A percentile compares a stretch with the other conserved stretches of the same genome.
phyloP scores from a whole-genome alignment of 768 basidiomycete species.

The Pisolithus orientalis region DNA sequence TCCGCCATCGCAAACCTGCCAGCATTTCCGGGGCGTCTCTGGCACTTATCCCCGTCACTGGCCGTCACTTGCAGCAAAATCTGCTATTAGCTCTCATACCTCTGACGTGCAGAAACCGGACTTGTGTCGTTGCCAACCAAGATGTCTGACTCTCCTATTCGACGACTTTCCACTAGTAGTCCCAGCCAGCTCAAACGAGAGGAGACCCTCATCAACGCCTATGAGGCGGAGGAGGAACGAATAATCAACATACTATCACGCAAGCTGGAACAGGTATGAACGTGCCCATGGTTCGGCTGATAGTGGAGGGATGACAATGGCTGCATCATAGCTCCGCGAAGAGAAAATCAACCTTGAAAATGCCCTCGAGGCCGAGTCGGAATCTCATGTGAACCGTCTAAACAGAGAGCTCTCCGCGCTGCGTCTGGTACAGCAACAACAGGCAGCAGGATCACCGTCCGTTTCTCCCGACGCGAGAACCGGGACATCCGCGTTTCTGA shows the following conservation, averaged over 20 bases:
- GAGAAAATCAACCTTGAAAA: conserved; percentile 85
- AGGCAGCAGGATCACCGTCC: conserved; percentile 26
- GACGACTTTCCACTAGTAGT: conserved; percentile 50
- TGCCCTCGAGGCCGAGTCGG: conserved; percentile 77
- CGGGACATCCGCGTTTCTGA: conserved; percentile 4
- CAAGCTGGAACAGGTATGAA: conserved; percentile 71
- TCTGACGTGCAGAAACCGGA: background rate
- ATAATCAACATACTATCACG: conserved; percentile 79
- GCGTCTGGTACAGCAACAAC: conserved; percentile 52
- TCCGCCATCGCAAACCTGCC: background rate
- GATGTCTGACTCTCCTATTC: conserved; percentile 44
- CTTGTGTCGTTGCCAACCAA: background rate
- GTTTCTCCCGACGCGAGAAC: conserved; percentile 22
- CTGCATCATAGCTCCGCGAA: conserved; percentile 55
- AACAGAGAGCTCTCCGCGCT: conserved; percentile 64
- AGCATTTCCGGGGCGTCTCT: background rate
- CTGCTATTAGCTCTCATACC: background rate
- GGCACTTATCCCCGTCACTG: background rate
- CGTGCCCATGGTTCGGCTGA: background rate
- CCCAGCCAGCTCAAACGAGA: conserved; percentile 43
- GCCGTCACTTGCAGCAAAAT: background rate
- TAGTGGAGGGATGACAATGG: background rate
- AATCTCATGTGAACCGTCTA: conserved; percentile 74
- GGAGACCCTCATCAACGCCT: conserved; percentile 80
- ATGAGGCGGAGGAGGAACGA: conserved; percentile 86